Conservation (phyloP, 2,329 filamentous ascomycete species). For the Ramularia collo-cygni region DNA sequence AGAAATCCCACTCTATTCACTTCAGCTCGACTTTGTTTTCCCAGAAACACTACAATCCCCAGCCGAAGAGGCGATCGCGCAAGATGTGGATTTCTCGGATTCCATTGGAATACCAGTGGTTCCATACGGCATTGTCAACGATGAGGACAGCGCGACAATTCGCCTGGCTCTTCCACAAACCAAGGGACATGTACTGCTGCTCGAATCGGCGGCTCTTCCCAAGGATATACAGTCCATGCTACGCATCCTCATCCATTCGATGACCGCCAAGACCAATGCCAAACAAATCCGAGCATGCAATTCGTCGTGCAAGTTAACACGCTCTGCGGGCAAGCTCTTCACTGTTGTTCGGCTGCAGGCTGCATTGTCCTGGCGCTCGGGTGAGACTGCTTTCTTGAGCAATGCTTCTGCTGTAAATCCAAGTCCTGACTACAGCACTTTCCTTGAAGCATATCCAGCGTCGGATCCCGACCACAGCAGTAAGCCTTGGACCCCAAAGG, state of each 20-base stretch:
- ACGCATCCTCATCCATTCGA: not conserved
- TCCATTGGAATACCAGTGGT: slow-evolving; percentile 15
- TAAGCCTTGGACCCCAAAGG: slow-evolving; percentile 41
- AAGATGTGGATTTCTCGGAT: slow-evolving; percentile 19
- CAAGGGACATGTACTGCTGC: slow-evolving; percentile 17
- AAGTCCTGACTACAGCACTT: slow-evolving; percentile 24
- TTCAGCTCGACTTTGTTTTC: slow-evolving; percentile 26
- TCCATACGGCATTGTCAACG: slow-evolving; percentile 13
- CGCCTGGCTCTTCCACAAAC: slow-evolving; percentile 14
- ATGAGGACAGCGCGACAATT: slow-evolving; percentile 13
- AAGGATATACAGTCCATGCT: not conserved
- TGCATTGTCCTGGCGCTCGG: slow-evolving; percentile 25
- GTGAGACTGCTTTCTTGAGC: slow-evolving; percentile 25
- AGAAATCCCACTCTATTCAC: slow-evolving; percentile 21
- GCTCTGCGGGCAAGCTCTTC: slow-evolving; percentile 19
- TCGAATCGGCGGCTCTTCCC: slow-evolving; percentile 12
- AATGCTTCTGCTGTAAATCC: slow-evolving; percentile 20
- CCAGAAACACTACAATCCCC: slow-evolving; percentile 13
- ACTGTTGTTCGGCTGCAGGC: slow-evolving; percentile 24
- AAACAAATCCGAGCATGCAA: not conserved
- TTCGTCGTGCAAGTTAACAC: slow-evolving; percentile 18
- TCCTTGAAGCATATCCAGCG: slow-evolving; percentile 19
- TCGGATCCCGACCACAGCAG: slow-evolving; percentile 17
- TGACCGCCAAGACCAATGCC: slow-evolving; percentile 5
- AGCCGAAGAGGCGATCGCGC: slow-evolving; percentile 9